Percentiles rank a stretch among this genome's conserved stretches.
Evolutionary conservation across 257 asterid genomes (phyloP).

Genomic region (Linaria vulgaris): DNA sequence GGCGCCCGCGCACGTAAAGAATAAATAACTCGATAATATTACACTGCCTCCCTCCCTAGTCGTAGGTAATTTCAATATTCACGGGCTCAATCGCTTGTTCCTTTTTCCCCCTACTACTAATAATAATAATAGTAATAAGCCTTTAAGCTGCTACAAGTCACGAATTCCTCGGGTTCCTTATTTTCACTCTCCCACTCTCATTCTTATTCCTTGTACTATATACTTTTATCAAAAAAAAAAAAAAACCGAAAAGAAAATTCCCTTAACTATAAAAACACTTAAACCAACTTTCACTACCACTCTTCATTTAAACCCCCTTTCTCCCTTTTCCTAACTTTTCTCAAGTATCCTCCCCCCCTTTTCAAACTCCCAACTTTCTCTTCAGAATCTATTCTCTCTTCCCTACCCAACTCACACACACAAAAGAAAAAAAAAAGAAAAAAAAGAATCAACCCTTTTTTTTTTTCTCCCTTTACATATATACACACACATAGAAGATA

Average conservation of each 20-base stretch:
- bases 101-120: too few relatives aligned
- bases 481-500: too few relatives aligned
- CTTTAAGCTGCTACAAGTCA: slow-evolving; percentile 24
- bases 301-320: slow-evolving; percentile 18
- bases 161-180: slow-evolving; percentile 41
- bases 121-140: too few relatives aligned
- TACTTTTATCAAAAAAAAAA: not conserved
- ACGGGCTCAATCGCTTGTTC: slow-evolving; percentile 29
- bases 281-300: slow-evolving; percentile 27
- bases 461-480: too few relatives aligned
- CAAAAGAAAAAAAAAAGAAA: not conserved
- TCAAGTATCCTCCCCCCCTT: slow-evolving; percentile 1
- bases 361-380: slow-evolving; percentile 21
- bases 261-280: slow-evolving; percentile 16
- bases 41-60: not conserved
- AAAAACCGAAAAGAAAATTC: not conserved
- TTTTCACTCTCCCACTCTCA: not conserved
- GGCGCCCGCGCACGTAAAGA: not conserved
- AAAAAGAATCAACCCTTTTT: not conserved
- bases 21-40: not conserved
- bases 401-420: slow-evolving; percentile 11
- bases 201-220: not conserved
- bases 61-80: slow-evolving; percentile 12
- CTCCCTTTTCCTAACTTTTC: not conserved
- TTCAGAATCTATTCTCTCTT: slow-evolving; percentile 36